Conservation (phyloP, 352 stramenopile genomes). For the Proteromonas lacertae region DNA sequence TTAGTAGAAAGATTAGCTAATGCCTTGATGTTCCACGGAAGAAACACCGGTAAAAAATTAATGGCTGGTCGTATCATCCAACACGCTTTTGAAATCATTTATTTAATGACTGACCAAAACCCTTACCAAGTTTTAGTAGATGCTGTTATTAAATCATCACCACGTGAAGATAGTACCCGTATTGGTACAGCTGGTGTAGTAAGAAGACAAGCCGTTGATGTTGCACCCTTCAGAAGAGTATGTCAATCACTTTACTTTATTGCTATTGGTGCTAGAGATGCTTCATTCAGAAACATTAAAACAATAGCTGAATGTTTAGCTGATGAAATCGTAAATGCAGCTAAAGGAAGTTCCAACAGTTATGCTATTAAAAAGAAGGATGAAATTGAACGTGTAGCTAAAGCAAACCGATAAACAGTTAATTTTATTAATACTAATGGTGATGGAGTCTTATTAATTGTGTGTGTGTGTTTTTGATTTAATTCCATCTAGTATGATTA, state of each 20-base stretch:
- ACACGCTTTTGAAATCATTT: slow-evolving; percentile 96
- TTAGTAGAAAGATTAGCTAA: slow-evolving; percentile 88
- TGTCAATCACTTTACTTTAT: slow-evolving; percentile 97
- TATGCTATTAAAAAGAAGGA: slow-evolving; percentile 99
- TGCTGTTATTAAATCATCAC: slow-evolving; percentile 60
- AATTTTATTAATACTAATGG: too few species aligned
- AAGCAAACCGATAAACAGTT: slow-evolving; percentile 92
- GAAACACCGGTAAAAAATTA: slow-evolving; percentile 98
- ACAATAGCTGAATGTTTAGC: slow-evolving; percentile 94
- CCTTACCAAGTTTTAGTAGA: slow-evolving; percentile 78
- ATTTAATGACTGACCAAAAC: slow-evolving; percentile 96
- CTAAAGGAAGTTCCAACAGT: slow-evolving; percentile 93
- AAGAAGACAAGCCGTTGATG: slow-evolving; percentile 92
- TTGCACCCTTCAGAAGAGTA: slow-evolving; percentile 80
- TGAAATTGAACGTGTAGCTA: slow-evolving; percentile 99
- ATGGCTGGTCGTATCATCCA: slow-evolving; percentile 91
- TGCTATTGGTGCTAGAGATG: slow-evolving; percentile 76
- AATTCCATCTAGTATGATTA: not conserved
- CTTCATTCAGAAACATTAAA: slow-evolving; percentile 98
- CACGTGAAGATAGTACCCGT: slow-evolving; percentile 93
- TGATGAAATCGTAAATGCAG: slow-evolving; percentile 98
- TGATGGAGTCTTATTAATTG: not conserved
- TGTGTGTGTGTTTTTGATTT: not conserved
- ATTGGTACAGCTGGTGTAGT: slow-evolving; percentile 94
- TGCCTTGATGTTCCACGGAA: slow-evolving; percentile 87